phyloP scores from a whole-genome alignment of 2,329 filamentous ascomycete genomes.

The Aspergillus awamori region DNA sequence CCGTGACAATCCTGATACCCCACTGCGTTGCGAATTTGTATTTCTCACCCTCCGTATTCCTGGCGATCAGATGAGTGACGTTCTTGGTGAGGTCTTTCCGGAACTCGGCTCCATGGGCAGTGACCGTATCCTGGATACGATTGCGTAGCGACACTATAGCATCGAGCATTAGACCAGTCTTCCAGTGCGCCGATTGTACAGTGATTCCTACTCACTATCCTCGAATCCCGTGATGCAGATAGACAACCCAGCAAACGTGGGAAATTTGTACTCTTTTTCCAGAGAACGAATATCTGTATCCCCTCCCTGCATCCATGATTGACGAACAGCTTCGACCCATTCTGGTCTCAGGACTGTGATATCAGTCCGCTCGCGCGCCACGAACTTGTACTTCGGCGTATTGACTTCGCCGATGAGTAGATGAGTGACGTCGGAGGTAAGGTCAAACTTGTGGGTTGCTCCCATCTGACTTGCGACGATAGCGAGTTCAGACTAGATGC shows the following conservation, averaged over 20 bases:
- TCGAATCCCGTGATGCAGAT: conserved; percentile 73
- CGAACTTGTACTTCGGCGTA: conserved; percentile 93
- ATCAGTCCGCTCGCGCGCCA: conserved; percentile 84
- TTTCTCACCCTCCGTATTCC: conserved; percentile 79
- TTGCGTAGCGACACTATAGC: conserved; percentile 64
- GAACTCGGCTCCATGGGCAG: conserved; percentile 76
- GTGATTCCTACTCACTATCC: conserved; percentile 53
- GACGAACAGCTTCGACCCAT: conserved; percentile 80
- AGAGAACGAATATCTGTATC: conserved; percentile 72
- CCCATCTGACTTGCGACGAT: conserved; percentile 73
- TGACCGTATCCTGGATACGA: conserved; percentile 68
- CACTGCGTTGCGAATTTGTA: conserved; percentile 85
- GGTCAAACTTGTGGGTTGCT: conserved; percentile 81
- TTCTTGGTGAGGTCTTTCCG: conserved; percentile 82
- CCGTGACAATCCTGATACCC: conserved; percentile 75
- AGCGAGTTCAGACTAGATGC: conserved; percentile 44
- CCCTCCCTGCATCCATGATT: conserved; percentile 77
- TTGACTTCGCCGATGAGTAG: conserved; percentile 86
- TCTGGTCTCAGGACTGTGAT: conserved; percentile 78
- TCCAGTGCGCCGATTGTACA: neutral
- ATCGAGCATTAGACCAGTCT: neutral
- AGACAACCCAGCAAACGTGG: conserved; percentile 55
- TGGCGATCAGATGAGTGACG: conserved; percentile 86
- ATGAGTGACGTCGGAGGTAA: conserved; percentile 95
- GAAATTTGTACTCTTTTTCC: conserved; percentile 59